These are phyloP conservation scores for Penicillium riverlandense DNA, from an alignment of 495 filamentous ascomycete species.

Conservation along the genomic window DNA sequence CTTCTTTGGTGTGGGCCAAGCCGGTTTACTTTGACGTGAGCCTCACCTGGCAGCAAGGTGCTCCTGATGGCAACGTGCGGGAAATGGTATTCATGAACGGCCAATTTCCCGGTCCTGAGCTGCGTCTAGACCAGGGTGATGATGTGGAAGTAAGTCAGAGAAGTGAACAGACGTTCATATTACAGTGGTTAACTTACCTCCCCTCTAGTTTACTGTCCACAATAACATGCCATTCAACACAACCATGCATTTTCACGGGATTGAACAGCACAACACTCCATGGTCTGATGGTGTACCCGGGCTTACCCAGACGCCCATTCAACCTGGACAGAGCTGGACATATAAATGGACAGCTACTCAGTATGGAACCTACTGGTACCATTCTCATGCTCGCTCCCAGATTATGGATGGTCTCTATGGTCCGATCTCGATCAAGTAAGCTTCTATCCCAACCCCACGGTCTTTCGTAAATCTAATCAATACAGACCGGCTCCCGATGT, in stretches of 20 bases:
- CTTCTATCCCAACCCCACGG: not conserved
- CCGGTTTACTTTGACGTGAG: conserved; percentile 21
- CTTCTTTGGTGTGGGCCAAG: conserved; percentile 9
- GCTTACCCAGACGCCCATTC: conserved; percentile 37
- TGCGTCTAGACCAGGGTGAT: conserved; percentile 50
- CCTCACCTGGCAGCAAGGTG: conserved; percentile 32
- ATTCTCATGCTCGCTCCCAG: conserved; percentile 40
- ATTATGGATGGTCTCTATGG: conserved; percentile 47
- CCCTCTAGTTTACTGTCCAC: conserved; percentile 27
- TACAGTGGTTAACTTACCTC: not conserved
- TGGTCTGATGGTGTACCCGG: conserved; percentile 47
- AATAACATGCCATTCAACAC: conserved; percentile 45
- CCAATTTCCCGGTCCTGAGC: conserved; percentile 46
- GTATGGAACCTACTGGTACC: conserved; percentile 33
- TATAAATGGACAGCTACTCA: conserved; percentile 35
- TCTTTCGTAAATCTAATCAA: not conserved
- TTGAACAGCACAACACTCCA: conserved; percentile 28
- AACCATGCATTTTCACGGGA: conserved; percentile 40
- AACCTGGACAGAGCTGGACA: conserved; percentile 35
- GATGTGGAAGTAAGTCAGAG: conserved; percentile 37
- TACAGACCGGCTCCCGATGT: conserved; percentile 24
- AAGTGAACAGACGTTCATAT: not conserved
- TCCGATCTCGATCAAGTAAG: conserved; percentile 35
- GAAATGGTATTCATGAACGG: conserved; percentile 51
- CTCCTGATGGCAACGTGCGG: conserved; percentile 31